These are phyloP conservation scores for Salvia hispanica DNA, from an alignment of 257 asterid genomes.

Conservation along the genomic window DNA sequence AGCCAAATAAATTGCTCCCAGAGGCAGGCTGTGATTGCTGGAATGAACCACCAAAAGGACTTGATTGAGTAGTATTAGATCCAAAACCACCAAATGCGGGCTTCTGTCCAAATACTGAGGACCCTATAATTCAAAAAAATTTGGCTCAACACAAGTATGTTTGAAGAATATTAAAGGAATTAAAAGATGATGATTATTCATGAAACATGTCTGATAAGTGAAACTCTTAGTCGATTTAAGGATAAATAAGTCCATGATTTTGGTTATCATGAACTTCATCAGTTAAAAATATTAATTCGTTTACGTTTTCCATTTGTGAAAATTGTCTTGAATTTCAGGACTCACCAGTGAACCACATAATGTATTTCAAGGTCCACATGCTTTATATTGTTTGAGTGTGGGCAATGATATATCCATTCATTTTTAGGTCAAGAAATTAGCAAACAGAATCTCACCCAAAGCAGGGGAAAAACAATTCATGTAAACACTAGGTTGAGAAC, in stretches of 20 bases:
- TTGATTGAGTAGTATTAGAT: conserved; percentile 64
- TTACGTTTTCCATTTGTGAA: no score
- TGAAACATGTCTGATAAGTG: background rate
- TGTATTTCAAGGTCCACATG: background rate
- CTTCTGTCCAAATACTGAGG: conserved; percentile 83
- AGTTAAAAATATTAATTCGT: no score
- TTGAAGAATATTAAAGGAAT: no score
- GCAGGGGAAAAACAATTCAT: background rate
- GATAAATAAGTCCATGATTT: background rate
- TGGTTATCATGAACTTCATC: background rate
- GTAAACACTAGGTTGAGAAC: background rate
- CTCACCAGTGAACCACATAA: background rate
- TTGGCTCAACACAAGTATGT: conserved; percentile 1
- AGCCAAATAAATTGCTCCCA: conserved; percentile 81
- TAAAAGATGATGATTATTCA: background rate
- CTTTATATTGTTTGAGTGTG: background rate
- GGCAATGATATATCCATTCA: background rate
- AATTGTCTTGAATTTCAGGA: no score
- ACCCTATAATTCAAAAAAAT: conserved; percentile 44
- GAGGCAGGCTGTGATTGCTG: conserved; percentile 97
- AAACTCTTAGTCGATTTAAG: background rate
- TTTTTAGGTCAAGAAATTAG: background rate
- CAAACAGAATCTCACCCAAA: background rate
- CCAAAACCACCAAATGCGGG: conserved; percentile 95
- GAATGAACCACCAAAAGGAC: conserved; percentile 87